Conservation (phyloP, 768 basidiomycete genomes). For the Scleroderma bovista region DNA sequence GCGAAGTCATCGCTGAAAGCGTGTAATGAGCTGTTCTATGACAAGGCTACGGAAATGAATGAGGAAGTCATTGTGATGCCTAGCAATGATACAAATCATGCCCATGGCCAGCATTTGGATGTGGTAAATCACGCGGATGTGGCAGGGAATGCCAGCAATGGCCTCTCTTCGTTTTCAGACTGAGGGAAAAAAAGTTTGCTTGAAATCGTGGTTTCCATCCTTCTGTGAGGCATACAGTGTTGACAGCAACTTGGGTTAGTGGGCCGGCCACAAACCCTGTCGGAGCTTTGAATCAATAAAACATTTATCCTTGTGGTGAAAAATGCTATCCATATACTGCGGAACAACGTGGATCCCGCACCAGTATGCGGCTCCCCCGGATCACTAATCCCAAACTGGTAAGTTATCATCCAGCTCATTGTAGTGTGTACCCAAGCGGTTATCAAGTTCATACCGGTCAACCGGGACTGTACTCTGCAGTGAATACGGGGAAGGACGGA, state of each 20-base stretch:
- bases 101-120: not conserved
- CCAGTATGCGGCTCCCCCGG: not conserved
- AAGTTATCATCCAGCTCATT: not conserved
- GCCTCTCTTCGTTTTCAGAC: not conserved
- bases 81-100: not conserved
- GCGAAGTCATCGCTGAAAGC: not conserved
- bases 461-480: too few species aligned
- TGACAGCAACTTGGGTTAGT: not conserved
- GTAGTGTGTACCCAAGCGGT: not conserved
- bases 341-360: not conserved
- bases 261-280: not conserved
- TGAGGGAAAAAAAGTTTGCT: not conserved
- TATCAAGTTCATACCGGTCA: not conserved
- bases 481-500: too few species aligned
- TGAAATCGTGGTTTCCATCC: not conserved
- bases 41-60: conserved; percentile 1
- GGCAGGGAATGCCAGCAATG: not conserved
- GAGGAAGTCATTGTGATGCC: not conserved
- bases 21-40: not conserved
- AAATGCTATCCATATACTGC: not conserved
- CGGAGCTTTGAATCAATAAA: not conserved
- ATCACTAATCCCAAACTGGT: not conserved
- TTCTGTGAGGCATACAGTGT: not conserved
- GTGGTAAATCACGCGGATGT: not conserved
- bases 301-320: not conserved